phyloP scores from a whole-genome alignment of 441 rosid genomes.

The Gossypium davidsonii region DNA sequence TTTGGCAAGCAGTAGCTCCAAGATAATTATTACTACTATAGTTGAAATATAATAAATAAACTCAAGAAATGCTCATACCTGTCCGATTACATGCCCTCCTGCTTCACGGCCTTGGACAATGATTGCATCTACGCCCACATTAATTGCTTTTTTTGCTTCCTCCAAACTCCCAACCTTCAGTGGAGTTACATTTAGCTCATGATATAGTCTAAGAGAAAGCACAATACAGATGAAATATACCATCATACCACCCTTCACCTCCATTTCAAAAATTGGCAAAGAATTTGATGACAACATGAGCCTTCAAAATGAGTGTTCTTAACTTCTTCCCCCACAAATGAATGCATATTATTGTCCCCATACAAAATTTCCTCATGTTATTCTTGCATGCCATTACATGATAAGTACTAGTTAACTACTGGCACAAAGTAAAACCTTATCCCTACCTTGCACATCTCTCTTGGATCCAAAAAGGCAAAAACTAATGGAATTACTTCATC shows the following conservation, averaged over 20 bases:
- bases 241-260: background rate
- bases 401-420: background rate
- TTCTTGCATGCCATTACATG: background rate
- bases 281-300: background rate
- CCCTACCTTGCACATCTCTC: background rate
- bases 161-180: conserved; percentile 64
- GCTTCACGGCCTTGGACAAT: conserved; percentile 88
- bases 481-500: background rate
- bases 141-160: conserved; percentile 52
- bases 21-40: background rate
- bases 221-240: background rate
- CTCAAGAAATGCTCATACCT: conserved; percentile 34
- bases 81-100: conserved; percentile 85
- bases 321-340: background rate
- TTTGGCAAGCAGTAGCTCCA: conserved; percentile 1
- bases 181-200: conserved; percentile 3
- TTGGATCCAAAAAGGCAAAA: background rate
- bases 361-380: background rate
- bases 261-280: background rate
- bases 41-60: background rate
- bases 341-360: background rate
- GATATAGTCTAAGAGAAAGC: conserved; percentile 5
- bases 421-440: background rate
- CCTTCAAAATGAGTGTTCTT: background rate
- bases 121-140: conserved; percentile 67